Conservation (phyloP, 306 rosid genomes). For the Alnus rubra region DNA sequence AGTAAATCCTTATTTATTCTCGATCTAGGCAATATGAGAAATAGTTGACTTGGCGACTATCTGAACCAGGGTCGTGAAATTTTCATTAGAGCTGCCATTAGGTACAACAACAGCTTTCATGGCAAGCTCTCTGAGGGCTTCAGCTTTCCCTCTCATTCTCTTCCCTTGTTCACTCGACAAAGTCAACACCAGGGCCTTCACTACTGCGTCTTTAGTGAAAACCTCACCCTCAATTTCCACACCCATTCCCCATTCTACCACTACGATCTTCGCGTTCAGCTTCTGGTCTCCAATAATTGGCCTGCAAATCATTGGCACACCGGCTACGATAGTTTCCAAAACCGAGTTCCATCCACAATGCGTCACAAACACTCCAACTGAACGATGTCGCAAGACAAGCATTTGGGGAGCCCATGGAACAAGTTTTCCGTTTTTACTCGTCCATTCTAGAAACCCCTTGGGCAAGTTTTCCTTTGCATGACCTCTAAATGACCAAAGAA, state of each 20-base stretch:
- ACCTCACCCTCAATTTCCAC: conserved; percentile 43
- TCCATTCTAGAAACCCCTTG: conserved; percentile 33
- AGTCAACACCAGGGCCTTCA: conserved; percentile 28
- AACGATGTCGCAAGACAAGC: conserved; percentile 40
- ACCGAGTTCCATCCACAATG: conserved; percentile 76
- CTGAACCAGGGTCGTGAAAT: conserved; percentile 39
- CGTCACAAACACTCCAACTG: conserved; percentile 51
- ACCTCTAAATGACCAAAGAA: conserved; percentile 64
- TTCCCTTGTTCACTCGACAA: conserved; percentile 38
- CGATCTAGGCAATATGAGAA: too few species aligned
- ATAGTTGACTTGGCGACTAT: conserved; percentile 16
- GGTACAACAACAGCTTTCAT: conserved; percentile 24
- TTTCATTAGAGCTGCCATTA: conserved; percentile 44
- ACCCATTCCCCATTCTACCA: conserved; percentile 50
- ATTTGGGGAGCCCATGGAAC: conserved; percentile 68
- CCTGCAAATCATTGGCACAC: conserved; percentile 68
- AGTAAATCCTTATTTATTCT: too few species aligned
- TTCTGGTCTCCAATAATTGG: conserved; percentile 64
- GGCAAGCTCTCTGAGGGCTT: conserved; percentile 28
- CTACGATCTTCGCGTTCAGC: conserved; percentile 42
- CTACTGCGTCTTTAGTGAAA: conserved; percentile 32
- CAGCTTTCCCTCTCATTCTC: conserved; percentile 40
- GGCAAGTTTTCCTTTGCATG: conserved; percentile 41
- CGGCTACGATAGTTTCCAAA: conserved; percentile 56
- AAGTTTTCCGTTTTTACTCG: conserved; percentile 39